Conservation (phyloP, 345 rosid genomes). For the Lepidium sativum region DNA sequence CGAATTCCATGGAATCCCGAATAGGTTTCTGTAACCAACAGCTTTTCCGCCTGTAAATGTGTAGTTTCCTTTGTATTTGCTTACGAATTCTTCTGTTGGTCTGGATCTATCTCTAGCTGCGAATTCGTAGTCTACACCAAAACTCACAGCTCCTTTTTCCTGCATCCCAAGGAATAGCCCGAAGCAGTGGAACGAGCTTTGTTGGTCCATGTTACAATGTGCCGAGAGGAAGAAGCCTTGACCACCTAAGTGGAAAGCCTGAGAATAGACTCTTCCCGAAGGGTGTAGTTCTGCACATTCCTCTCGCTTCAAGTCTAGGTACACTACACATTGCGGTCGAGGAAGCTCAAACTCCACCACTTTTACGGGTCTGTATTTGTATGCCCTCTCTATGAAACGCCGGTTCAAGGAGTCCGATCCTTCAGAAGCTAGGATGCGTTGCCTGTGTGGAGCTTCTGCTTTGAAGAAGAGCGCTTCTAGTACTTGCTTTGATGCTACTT, state of each 20-base stretch:
- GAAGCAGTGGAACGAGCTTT: constrained; percentile 90
- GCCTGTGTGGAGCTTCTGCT: constrained; percentile 98
- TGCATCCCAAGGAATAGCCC: constrained; percentile 98
- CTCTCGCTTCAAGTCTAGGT: constrained; percentile 81
- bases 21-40: constrained; percentile 91
- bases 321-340: constrained; percentile 87
- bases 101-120: constrained; percentile 72
- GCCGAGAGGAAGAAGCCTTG: constrained; percentile 99
- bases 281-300: constrained; percentile 81
- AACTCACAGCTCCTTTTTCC: constrained; percentile 91
- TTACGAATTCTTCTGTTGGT: constrained; percentile 44
- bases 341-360: constrained; percentile 96
- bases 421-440: constrained; percentile 70
- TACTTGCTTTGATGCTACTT: constrained; percentile 83
- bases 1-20: constrained; percentile 71
- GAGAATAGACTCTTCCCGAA: constrained; percentile 93
- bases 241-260: constrained; percentile 97
- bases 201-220: constrained; percentile 99
- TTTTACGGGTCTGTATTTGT: constrained; percentile 96
- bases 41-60: constrained; percentile 96
- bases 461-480: constrained; percentile 97
- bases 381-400: constrained; percentile 83
- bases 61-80: constrained; percentile 97
- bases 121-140: constrained; percentile 94
- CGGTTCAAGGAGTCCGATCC: constrained; percentile 58